Conservation (phyloP, 73 alveolate species). For the Paramecium sexaurelia region DNA sequence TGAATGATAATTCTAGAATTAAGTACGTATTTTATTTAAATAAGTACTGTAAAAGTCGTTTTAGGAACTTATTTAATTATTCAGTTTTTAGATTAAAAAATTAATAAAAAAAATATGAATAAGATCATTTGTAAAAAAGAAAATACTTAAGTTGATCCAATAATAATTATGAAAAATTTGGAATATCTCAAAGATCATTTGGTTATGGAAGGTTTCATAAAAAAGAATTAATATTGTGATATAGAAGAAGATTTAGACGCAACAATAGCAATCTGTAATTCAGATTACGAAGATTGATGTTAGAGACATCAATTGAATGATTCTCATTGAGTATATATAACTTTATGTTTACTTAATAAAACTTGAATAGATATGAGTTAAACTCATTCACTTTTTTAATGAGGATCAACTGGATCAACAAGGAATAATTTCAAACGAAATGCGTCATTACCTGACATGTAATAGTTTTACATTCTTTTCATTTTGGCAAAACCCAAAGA, state of each 20-base stretch:
- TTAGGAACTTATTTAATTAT: neutral
- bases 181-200: neutral
- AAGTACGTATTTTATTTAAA: neutral
- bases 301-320: neutral
- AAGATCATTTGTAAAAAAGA: neutral
- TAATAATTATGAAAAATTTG: neutral
- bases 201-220: neutral
- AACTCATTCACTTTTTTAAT: slow-evolving; percentile 34
- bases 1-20: neutral
- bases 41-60: neutral
- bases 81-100: neutral
- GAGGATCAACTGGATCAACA: slow-evolving; percentile 50
- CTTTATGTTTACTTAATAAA: neutral
- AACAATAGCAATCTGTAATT: neutral
- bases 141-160: neutral
- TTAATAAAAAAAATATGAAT: neutral
- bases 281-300: slow-evolving; percentile 16
- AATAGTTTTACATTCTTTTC: slow-evolving; percentile 89
- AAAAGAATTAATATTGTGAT: neutral
- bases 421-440: slow-evolving; percentile 89
- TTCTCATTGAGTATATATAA: neutral
- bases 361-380: neutral
- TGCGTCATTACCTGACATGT: slow-evolving; percentile 98
- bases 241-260: neutral
- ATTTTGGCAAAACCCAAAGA: slow-evolving; percentile 95